Base-by-base conservation (phyloP, 192 early-diverging fungal species). In the Phlyctochytrium arcticum region DNA sequence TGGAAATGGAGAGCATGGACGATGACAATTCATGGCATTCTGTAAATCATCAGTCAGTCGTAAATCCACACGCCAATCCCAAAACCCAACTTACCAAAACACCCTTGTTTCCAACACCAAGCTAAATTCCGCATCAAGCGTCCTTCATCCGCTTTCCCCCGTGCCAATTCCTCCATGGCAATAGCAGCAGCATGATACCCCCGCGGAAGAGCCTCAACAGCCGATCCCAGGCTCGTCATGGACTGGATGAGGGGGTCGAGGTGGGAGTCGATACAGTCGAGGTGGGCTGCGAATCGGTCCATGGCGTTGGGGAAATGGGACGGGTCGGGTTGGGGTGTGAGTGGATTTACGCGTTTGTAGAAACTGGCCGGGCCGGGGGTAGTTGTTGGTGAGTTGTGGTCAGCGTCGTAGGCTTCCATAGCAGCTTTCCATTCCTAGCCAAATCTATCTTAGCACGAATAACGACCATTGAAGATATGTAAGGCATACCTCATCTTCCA, bases 1-100 rank as follows among this genome's bases (percentile, higher is more conserved):
- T 67, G 2, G 65, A 67, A 3, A 67, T 44, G 4, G 37, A 48
- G 19, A 67, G 48, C 32, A 67, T 24, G 8, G 65, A 60, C 33
- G 24, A 30, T 26, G 65, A 67, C 48, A 67, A 67, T 33, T 67
- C 65, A 35, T 67, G 65, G 35, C 65, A 67, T 48, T 59, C 65
- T 33, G 17, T 23, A 3, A 2, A 48, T 36, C 15, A 15, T 2
- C 55, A 12, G 9, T 57, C 35, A 36, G 55, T 57, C 9, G n/a
- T 17, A 57, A 57, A 36, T 17, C 30, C 4, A 36, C 55, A 17
- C 27, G 24, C 24, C 23, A 30, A 12, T 1, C 34, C 24, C 17
- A 9, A 36, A 24, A 23, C 55, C 12, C 50, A 27, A 53, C 50
- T 12, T 57, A 57, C 55, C 58, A 19, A 48, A 65, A 36, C 65